Conservation (phyloP, 371 early-diverging fungal genomes). For the Cokeromyces recurvatus region DNA sequence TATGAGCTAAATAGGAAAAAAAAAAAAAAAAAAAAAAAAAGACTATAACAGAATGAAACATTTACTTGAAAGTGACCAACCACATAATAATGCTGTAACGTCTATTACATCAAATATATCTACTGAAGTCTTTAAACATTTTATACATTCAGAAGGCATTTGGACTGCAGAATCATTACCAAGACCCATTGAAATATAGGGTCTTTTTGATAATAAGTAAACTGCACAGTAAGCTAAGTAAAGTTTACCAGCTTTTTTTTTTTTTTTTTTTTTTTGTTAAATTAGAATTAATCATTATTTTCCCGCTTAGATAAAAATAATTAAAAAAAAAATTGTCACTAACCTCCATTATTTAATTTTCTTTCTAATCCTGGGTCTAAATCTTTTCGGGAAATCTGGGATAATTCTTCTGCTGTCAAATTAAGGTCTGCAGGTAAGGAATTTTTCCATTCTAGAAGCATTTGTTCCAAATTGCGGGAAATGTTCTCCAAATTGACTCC, state of each 20-base stretch:
- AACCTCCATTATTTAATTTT: conserved; percentile 33
- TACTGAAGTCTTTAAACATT: conserved; percentile 11
- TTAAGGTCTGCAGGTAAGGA: conserved; percentile 17
- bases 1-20: neutral
- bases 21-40: neutral
- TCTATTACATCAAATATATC: conserved; percentile 20
- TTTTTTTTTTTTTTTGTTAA: neutral
- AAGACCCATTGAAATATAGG: conserved; percentile 18
- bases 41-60: no score
- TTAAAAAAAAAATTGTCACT: neutral
- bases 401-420: conserved; percentile 15
- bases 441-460: conserved; percentile 24
- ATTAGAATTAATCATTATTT: no score
- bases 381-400: conserved; percentile 9
- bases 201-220: conserved; percentile 16
- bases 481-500: conserved; percentile 18
- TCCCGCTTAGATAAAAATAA: no score
- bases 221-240: conserved; percentile 20
- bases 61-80: conserved; percentile 35
- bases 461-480: conserved; percentile 16
- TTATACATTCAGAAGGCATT: conserved; percentile 19
- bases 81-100: conserved; percentile 11
- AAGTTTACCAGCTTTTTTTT: conserved; percentile 23
- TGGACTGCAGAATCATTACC: conserved; percentile 1
- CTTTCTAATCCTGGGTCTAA: conserved; percentile 7